Evolutionary conservation across 2,329 filamentous ascomycete species (phyloP), one percentile per base, ranked within the genome.

Genomic region (Saccharata proteae): DNA sequence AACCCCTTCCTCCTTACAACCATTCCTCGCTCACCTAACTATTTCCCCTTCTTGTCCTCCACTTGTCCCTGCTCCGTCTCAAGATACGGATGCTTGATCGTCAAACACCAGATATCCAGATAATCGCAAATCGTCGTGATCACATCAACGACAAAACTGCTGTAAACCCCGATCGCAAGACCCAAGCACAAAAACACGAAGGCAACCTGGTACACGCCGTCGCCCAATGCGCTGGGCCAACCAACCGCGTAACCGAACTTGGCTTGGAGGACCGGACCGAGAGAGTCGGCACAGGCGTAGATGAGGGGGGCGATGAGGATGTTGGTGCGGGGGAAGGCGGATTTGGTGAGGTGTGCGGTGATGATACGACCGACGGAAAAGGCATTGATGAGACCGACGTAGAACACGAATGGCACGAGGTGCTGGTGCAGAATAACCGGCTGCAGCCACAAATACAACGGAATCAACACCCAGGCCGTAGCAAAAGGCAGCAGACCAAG

Each of bases 101-200:
- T 93, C 53, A 98, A 65, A 53, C 90, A 98, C 84, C 85, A 96
- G 43, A 98, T 98, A 53, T 98, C 90, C 38, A 96, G 68, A 54
- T 93, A 93, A 55, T 98, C 90, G 60, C 90, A 98, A 45, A 98
- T 96, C 17, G 84, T 92, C 37, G 90, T 84, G 43, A 98, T 94
- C 35, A 96, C 86, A 53, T 96, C 90, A 18, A 93, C 81, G 35
- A 96, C 84, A 54, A 98, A 98, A 55, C 85, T 93, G 38, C 84
- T 86, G 59, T 98, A 94, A n/a, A 96, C 76, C 19, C 90, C 90
- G 28, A 93, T 55, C 0, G 80, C 80, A 37, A 83, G 61, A 15
- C 90, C 90, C 15, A 96, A 62, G 62, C 86, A 88, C 50, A 77
- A 71, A 58, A 93, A 96, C 52, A 93, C 72, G 56, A 86, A 93